These are phyloP conservation scores for Puccinia polysora DNA, from an alignment of 1,284 basidiomycete species.

Conservation along the genomic window DNA sequence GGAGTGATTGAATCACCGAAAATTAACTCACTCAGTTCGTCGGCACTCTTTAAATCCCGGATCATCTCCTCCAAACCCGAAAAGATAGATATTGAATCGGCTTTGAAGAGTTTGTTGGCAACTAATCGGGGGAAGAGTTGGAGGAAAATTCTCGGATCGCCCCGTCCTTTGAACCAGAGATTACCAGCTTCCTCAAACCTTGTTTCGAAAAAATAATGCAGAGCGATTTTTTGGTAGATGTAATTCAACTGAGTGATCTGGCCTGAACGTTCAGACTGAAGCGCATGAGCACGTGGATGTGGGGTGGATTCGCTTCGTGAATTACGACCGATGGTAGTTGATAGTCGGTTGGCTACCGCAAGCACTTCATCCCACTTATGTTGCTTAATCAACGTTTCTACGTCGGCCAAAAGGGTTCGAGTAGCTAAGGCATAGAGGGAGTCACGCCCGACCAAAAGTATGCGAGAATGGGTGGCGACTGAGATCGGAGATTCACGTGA, in stretches of 20 bases:
- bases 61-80: conserved; percentile 65
- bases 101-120: conserved; percentile 54
- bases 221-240: conserved; percentile 70
- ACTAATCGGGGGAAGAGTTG: conserved; percentile 69
- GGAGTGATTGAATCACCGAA: not conserved
- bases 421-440: conserved; percentile 66
- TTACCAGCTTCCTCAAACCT: conserved; percentile 71
- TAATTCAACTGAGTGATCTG: conserved; percentile 62
- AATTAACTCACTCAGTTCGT: conserved; percentile 68
- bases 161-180: conserved; percentile 64
- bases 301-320: conserved; percentile 53
- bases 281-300: conserved; percentile 12
- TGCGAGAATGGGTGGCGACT: conserved; percentile 5
- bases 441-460: conserved; percentile 61
- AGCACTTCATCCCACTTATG: conserved; percentile 65
- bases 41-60: conserved; percentile 62
- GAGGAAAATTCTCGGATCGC: conserved; percentile 70
- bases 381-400: conserved; percentile 64
- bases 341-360: conserved; percentile 61
- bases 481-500: not conserved
- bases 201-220: conserved; percentile 66
- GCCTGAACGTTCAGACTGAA: not conserved
- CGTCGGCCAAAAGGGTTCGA: conserved; percentile 67
- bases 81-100: conserved; percentile 61
- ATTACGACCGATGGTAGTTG: conserved; percentile 53